Conservation (phyloP, 2,329 filamentous ascomycete species). For the Xylogone sp. region DNA sequence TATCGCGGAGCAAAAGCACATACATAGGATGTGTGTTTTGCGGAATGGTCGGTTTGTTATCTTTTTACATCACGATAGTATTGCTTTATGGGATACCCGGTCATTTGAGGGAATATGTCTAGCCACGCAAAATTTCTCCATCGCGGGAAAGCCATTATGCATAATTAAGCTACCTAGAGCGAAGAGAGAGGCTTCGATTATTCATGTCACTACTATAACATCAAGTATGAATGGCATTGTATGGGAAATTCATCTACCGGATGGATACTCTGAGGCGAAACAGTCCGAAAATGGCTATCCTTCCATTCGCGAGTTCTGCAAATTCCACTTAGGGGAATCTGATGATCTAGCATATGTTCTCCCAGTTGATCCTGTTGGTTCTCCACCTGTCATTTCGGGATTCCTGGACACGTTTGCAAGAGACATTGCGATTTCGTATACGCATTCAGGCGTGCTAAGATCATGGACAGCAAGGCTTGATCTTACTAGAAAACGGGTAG, state of each 20-base stretch:
- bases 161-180: slow-evolving; percentile 70
- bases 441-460: slow-evolving; percentile 66
- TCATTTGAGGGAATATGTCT: slow-evolving; percentile 54
- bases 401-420: slow-evolving; percentile 84
- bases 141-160: slow-evolving; percentile 72
- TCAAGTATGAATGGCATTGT: slow-evolving; percentile 75
- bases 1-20: slow-evolving; percentile 64
- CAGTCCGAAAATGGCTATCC: slow-evolving; percentile 14
- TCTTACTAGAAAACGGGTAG: slow-evolving; percentile 52
- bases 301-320: slow-evolving; percentile 63
- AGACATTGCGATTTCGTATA: slow-evolving; percentile 85
- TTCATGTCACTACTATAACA: slow-evolving; percentile 78
- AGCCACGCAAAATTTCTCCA: slow-evolving; percentile 51
- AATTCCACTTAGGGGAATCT: slow-evolving; percentile 60
- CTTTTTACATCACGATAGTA: slow-evolving; percentile 67
- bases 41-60: slow-evolving; percentile 75
- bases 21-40: slow-evolving; percentile 76
- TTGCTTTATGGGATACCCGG: slow-evolving; percentile 79
- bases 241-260: slow-evolving; percentile 70
- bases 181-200: slow-evolving; percentile 44
- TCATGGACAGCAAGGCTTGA: slow-evolving; percentile 84
- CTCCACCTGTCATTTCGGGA: slow-evolving; percentile 64
- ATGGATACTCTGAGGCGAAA: slow-evolving; percentile 31
- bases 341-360: slow-evolving; percentile 65
- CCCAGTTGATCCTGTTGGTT: slow-evolving; percentile 83